phyloP scores from a whole-genome alignment of 176 grass and related monocot genomes.

The Carex kokanica region DNA sequence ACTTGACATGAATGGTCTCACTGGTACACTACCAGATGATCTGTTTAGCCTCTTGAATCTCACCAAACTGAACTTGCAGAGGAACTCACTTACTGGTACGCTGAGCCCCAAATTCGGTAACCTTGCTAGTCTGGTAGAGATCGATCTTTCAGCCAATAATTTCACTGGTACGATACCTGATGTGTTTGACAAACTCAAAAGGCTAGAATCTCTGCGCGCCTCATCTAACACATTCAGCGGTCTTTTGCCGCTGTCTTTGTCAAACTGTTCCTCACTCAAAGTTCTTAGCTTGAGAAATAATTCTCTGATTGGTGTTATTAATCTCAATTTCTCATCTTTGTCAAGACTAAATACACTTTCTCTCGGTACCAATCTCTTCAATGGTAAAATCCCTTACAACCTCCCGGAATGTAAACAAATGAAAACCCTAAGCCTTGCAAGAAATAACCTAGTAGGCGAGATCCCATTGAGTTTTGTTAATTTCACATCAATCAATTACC shows the following conservation, averaged over 20 bases:
- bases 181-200: slow-evolving; percentile 53
- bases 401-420: slow-evolving; percentile 39
- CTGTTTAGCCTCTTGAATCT: slow-evolving; percentile 45
- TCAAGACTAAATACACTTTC: slow-evolving; percentile 52
- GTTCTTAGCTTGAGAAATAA: slow-evolving; percentile 76
- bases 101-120: slow-evolving; percentile 44
- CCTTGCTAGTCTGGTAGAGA: slow-evolving; percentile 50
- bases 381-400: slow-evolving; percentile 47
- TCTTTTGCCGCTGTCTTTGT: slow-evolving; percentile 55
- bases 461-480: slow-evolving; percentile 62
- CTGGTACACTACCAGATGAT: slow-evolving; percentile 52
- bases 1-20: slow-evolving; percentile 50
- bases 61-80: slow-evolving; percentile 48
- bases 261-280: slow-evolving; percentile 40
- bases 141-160: slow-evolving; percentile 67
- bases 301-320: slow-evolving; percentile 43
- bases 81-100: slow-evolving; percentile 50
- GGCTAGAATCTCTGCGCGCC: slow-evolving; percentile 46
- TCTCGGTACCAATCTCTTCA: slow-evolving; percentile 54
- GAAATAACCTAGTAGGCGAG: slow-evolving; percentile 59
- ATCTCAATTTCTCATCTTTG: slow-evolving; percentile 41
- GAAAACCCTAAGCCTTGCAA: slow-evolving; percentile 71
- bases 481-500: slow-evolving; percentile 48
- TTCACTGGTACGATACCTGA: slow-evolving; percentile 62
- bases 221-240: slow-evolving; percentile 52